These are phyloP conservation scores for Fusarium metavorans DNA, from an alignment of 2,329 filamentous ascomycete species.

Conservation along the genomic window DNA sequence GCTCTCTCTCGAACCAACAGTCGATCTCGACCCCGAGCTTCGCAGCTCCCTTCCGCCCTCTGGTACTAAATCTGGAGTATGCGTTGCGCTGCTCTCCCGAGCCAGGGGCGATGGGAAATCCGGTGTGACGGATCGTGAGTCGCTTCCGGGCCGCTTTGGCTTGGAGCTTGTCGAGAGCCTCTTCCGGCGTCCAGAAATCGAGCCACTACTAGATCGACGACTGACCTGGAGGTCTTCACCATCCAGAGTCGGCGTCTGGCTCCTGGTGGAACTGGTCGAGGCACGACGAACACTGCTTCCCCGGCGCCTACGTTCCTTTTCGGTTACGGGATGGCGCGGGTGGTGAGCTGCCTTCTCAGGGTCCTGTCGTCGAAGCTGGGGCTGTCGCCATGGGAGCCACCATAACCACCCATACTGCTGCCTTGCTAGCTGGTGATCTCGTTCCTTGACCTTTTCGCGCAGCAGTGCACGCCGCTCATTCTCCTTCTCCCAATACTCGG, in stretches of 20 bases:
- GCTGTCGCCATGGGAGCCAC: constrained; percentile 80
- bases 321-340: constrained; percentile 56
- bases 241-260: constrained; percentile 62
- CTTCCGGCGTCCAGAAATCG: constrained; percentile 64
- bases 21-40: constrained; percentile 37
- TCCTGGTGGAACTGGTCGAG: constrained; percentile 64
- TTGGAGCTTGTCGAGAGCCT: constrained; percentile 59
- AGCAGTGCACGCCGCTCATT: constrained; percentile 87
- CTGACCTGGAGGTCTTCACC: constrained; percentile 54
- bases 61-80: constrained; percentile 34
- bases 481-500: constrained; percentile 96
- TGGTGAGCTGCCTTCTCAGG: constrained; percentile 54
- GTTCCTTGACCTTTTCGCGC: constrained; percentile 75
- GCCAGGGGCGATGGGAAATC: constrained; percentile 67
- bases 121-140: constrained; percentile 66
- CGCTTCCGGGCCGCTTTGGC: constrained; percentile 58
- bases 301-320: constrained; percentile 62
- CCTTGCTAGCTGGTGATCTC: constrained; percentile 75
- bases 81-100: constrained; percentile 56
- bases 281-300: constrained; percentile 65
- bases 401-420: constrained; percentile 81
- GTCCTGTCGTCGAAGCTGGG: constrained; percentile 50
- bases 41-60: constrained; percentile 42
- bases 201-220: constrained; percentile 62
- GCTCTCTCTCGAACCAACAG: constrained; percentile 36